Evolutionary conservation across 257 asterid genomes (phyloP).

Genomic region (Penstemon barbatus): DNA sequence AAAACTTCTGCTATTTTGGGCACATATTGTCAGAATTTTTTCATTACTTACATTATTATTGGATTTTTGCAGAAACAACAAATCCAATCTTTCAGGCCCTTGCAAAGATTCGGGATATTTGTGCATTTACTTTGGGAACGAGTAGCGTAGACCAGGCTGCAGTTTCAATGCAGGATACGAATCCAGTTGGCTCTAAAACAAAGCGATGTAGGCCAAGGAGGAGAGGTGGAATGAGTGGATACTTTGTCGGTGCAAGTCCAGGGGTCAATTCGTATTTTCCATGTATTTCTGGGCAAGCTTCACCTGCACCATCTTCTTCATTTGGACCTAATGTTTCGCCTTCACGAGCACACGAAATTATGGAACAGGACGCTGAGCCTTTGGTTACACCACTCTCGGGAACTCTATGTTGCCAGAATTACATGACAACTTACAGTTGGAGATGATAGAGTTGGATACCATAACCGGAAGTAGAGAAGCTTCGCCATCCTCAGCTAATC

Average conservation of each 20-base stretch:
- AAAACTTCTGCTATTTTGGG: slow-evolving; percentile 2
- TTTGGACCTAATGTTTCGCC: slow-evolving; percentile 42
- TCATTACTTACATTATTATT: slow-evolving; percentile 15
- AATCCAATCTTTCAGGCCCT: slow-evolving; percentile 50
- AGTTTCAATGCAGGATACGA: slow-evolving; percentile 23
- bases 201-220: slow-evolving; percentile 61
- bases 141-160: slow-evolving; percentile 35
- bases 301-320: slow-evolving; percentile 44
- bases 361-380: slow-evolving; percentile 45
- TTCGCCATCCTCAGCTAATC: slow-evolving; percentile 47
- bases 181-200: slow-evolving; percentile 46
- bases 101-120: slow-evolving; percentile 54
- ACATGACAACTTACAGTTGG: slow-evolving; percentile 52
- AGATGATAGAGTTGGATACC: slow-evolving; percentile 63
- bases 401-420: slow-evolving; percentile 46
- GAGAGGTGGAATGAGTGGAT: slow-evolving; percentile 50
- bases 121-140: slow-evolving; percentile 44
- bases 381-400: slow-evolving; percentile 41
- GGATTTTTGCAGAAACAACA: slow-evolving; percentile 38
- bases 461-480: slow-evolving; percentile 64
- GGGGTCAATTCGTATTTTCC: slow-evolving; percentile 36
- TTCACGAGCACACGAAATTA: slow-evolving; percentile 36
- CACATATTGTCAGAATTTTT: not conserved
- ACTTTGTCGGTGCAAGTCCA: slow-evolving; percentile 28
- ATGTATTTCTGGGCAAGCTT: slow-evolving; percentile 35